These are phyloP conservation scores for Coemansia sp. DNA, from an alignment of 192 early-diverging fungal species.

Conservation along the genomic window DNA sequence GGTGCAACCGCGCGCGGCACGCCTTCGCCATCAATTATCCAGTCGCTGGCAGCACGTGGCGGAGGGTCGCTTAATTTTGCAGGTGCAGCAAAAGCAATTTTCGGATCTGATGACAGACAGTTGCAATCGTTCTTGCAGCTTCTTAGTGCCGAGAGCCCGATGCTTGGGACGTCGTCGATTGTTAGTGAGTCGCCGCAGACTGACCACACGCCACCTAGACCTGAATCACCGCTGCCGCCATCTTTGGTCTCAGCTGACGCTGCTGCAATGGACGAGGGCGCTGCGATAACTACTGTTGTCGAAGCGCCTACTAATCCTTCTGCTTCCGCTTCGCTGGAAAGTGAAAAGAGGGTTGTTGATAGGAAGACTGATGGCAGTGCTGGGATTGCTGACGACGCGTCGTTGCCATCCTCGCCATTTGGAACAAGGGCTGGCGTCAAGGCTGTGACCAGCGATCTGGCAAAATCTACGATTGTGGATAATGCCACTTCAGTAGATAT, in stretches of 20 bases:
- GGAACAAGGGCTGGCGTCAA: constrained; percentile 9
- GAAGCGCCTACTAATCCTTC: too few species aligned
- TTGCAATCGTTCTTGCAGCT: constrained; percentile 50
- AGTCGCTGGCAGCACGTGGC: constrained; percentile 38
- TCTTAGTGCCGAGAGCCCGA: constrained; percentile 50
- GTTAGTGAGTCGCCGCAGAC: constrained; percentile 4
- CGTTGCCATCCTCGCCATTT: constrained; percentile 9
- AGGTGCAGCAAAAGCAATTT: constrained; percentile 41
- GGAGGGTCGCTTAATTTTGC: constrained; percentile 23
- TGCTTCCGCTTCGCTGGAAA: background rate
- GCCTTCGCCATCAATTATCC: constrained; percentile 55
- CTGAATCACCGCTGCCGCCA: background rate
- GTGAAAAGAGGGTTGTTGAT: background rate
- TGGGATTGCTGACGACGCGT: background rate
- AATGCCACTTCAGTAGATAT: background rate
- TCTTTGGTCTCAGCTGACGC: background rate
- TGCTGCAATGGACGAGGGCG: background rate
- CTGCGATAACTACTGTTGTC: background rate
- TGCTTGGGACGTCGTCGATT: constrained; percentile 28
- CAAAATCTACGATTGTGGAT: constrained; percentile 12
- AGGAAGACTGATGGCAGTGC: background rate
- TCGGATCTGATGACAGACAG: constrained; percentile 45
- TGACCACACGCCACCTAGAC: constrained; percentile 5
- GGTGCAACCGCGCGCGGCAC: constrained; percentile 50
- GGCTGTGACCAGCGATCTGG: constrained; percentile 17